phyloP scores from a whole-genome alignment of 441 rosid genomes.

The Pelargonium myrrhifolium region DNA sequence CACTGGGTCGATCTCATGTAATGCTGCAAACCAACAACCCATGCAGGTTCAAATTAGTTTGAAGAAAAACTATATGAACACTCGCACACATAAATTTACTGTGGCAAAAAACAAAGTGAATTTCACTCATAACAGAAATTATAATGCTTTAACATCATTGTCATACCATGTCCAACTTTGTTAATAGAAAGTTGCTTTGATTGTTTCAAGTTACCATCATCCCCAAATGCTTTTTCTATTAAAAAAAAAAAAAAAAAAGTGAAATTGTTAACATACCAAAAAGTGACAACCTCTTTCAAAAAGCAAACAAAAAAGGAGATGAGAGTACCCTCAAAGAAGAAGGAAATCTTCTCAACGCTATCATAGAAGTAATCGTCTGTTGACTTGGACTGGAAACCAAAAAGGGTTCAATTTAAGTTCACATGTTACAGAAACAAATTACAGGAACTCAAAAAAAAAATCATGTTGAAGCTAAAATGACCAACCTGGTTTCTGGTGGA shows the following conservation, averaged over 20 bases:
- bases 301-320: neutral
- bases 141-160: constrained; percentile 4
- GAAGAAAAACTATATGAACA: neutral
- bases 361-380: constrained; percentile 81
- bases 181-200: constrained; percentile 77
- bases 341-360: constrained; percentile 75
- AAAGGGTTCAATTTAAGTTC: neutral
- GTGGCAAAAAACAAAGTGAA: neutral
- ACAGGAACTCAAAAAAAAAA: neutral
- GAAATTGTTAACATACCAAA: neutral
- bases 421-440: neutral
- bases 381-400: constrained; percentile 33
- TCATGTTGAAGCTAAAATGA: neutral
- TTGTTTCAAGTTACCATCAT: constrained; percentile 67
- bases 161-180: constrained; percentile 89
- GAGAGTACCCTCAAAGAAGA: constrained; percentile 82
- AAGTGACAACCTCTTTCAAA: neutral
- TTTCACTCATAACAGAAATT: neutral
- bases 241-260: constrained; percentile 8
- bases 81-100: constrained; percentile 6
- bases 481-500: constrained; percentile 82
- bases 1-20: constrained; percentile 80
- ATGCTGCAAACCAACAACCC: constrained; percentile 43
- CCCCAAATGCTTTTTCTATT: constrained; percentile 78
- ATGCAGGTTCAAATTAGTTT: constrained; percentile 7